phyloP scores from a whole-genome alignment of 2,329 filamentous ascomycete species.

The Biscogniauxia mediterranea region DNA sequence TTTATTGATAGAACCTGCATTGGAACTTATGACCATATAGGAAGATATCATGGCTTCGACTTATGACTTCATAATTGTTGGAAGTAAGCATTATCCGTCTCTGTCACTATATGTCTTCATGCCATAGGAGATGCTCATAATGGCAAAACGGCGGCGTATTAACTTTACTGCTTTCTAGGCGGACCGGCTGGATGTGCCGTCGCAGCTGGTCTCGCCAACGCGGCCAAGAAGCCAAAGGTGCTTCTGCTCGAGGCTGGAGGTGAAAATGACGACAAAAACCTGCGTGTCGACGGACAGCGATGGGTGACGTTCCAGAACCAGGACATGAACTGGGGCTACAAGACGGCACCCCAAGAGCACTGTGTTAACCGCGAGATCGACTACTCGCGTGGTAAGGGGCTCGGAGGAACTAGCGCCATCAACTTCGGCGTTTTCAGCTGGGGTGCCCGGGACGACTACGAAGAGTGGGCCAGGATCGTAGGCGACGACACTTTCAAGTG shows the following conservation, averaged over 20 bases:
- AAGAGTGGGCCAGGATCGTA: slow-evolving; percentile 57
- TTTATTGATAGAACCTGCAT: not conserved
- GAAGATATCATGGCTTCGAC: slow-evolving; percentile 14
- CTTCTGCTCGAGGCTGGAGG: slow-evolving; percentile 62
- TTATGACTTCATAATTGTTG: slow-evolving; percentile 37
- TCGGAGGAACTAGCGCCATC: slow-evolving; percentile 52
- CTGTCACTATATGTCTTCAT: not conserved
- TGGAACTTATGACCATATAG: not conserved
- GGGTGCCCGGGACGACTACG: slow-evolving; percentile 59
- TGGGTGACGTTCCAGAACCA: slow-evolving; percentile 50
- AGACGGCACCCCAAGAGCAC: slow-evolving; percentile 45
- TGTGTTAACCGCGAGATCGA: slow-evolving; percentile 44
- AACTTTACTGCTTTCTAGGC: slow-evolving; percentile 26
- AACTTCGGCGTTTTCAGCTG: slow-evolving; percentile 55
- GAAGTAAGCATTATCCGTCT: slow-evolving; percentile 24
- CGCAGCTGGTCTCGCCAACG: slow-evolving; percentile 50
- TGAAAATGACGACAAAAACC: slow-evolving; percentile 43
- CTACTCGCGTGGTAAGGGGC: slow-evolving; percentile 48
- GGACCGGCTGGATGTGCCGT: slow-evolving; percentile 60
- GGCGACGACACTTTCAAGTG: slow-evolving; percentile 56
- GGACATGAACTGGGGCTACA: slow-evolving; percentile 53
- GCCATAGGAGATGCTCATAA: not conserved
- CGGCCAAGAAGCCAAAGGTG: slow-evolving; percentile 47
- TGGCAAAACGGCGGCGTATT: not conserved
- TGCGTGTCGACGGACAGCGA: slow-evolving; percentile 53